phyloP scores from a whole-genome alignment of 306 rosid genomes.

The Cicer bijugum region DNA sequence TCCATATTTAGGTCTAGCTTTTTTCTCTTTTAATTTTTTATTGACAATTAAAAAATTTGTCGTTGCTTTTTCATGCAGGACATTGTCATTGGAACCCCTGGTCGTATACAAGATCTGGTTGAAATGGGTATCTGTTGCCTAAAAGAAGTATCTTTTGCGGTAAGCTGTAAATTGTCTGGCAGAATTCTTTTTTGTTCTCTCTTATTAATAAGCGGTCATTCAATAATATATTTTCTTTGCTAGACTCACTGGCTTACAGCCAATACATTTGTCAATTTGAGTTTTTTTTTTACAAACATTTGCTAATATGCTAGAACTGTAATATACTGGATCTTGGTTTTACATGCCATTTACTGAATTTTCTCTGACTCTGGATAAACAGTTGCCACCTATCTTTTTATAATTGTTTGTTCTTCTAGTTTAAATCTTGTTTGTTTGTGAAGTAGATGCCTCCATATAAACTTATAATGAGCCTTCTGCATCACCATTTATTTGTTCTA shows the following conservation, averaged over 20 bases:
- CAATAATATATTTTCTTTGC: neutral
- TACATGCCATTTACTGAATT: slow-evolving; percentile 26
- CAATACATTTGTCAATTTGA: slow-evolving; percentile 25
- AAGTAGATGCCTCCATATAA: slow-evolving; percentile 13
- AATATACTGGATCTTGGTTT: slow-evolving; percentile 25
- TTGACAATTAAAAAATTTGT: neutral
- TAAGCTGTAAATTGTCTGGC: slow-evolving; percentile 49
- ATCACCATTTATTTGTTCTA: slow-evolving; percentile 41
- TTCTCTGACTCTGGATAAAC: slow-evolving; percentile 12
- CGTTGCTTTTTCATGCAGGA: slow-evolving; percentile 55
- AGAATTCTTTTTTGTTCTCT: slow-evolving; percentile 28
- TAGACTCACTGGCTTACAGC: neutral
- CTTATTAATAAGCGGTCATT: slow-evolving; percentile 11
- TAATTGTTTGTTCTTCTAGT: neutral
- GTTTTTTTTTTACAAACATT: too few species aligned
- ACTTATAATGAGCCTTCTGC: slow-evolving; percentile 13
- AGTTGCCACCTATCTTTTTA: neutral
- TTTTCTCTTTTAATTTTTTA: neutral
- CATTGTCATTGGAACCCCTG: slow-evolving; percentile 95
- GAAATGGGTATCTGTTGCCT: slow-evolving; percentile 83
- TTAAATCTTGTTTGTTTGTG: slow-evolving; percentile 1
- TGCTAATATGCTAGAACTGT: slow-evolving; percentile 20
- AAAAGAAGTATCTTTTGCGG: slow-evolving; percentile 83
- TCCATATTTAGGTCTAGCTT: neutral
- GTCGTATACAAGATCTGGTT: slow-evolving; percentile 89